A percentile compares a stretch with the other conserved stretches of the same genome.
These are phyloP conservation scores for Hypoxylon lienhwacheense DNA, from an alignment of 495 filamentous ascomycete genomes.

Conservation along the genomic window DNA sequence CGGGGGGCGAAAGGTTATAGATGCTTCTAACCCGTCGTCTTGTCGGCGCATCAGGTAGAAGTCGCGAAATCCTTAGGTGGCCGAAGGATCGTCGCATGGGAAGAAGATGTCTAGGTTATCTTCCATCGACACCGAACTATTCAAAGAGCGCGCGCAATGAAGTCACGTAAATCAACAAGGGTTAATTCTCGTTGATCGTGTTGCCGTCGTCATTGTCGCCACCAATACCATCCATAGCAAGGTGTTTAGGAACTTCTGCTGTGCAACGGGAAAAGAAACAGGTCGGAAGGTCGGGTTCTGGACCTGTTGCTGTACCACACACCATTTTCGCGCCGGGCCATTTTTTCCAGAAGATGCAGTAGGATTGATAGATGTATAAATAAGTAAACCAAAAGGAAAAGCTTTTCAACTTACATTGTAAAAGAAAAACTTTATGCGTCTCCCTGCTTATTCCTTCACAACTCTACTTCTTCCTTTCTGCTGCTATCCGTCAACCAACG, in stretches of 20 bases:
- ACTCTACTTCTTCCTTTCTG: conserved; percentile 12
- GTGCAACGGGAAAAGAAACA: conserved; percentile 22
- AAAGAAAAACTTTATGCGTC: conserved; percentile 10
- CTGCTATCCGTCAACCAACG: conserved; percentile 30
- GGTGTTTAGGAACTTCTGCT: conserved; percentile 8
- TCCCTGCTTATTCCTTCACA: conserved; percentile 20
- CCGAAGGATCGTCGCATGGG: conserved; percentile 1
- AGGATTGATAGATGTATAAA: too few relatives aligned
- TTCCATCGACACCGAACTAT: background rate
- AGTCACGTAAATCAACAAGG: background rate
- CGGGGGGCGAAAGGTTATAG: background rate
- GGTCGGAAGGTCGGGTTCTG: conserved; percentile 4
- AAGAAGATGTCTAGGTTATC: background rate
- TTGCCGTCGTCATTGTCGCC: background rate
- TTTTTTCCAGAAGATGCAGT: conserved; percentile 11
- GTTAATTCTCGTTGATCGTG: background rate
- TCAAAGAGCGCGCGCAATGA: conserved; percentile 1
- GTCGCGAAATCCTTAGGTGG: conserved; percentile 12
- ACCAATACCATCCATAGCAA: background rate
- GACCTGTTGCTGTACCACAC: conserved; percentile 33
- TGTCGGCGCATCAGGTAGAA: conserved; percentile 15
- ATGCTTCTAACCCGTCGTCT: background rate
- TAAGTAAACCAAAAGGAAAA: conserved; percentile 12
- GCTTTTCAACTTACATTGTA: conserved; percentile 15
- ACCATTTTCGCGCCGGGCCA: conserved; percentile 22